These are phyloP conservation scores for Candida adriatica DNA, from an alignment of 805 yeast species.

Conservation along the genomic window DNA sequence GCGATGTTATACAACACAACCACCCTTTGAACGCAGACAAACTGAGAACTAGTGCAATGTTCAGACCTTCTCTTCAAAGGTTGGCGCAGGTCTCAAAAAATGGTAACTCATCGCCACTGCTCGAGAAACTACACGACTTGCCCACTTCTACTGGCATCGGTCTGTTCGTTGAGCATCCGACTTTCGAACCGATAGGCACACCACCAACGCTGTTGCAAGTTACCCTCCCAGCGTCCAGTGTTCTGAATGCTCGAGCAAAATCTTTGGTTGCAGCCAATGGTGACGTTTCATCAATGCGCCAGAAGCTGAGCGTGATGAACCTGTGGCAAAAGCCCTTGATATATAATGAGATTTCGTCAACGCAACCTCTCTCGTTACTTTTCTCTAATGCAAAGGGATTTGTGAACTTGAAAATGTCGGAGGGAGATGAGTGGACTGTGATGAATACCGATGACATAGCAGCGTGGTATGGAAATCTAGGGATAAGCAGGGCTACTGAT, in stretches of 20 bases:
- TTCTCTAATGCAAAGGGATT: conserved; percentile 9
- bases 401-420: conserved; percentile 10
- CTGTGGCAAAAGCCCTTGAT: conserved; percentile 12
- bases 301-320: conserved; percentile 6
- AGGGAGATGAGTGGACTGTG: conserved; percentile 12
- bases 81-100: too few relatives aligned
- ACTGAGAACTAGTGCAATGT: too few relatives aligned
- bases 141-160: conserved; percentile 24
- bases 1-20: too few relatives aligned
- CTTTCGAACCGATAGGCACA: conserved; percentile 24
- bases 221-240: conserved; percentile 19
- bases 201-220: conserved; percentile 23
- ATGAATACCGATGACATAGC: conserved; percentile 9
- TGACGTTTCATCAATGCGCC: conserved; percentile 3
- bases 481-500: neutral
- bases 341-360: conserved; percentile 14
- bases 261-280: conserved; percentile 20
- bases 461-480: conserved; percentile 18
- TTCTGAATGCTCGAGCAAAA: conserved; percentile 17
- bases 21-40: too few relatives aligned
- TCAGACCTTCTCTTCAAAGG: too few relatives aligned
- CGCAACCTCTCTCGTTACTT: conserved; percentile 13
- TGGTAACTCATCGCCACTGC: too few relatives aligned
- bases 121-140: conserved; percentile 5
- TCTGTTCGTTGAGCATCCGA: conserved; percentile 25